These are phyloP conservation scores for Colletotrichum theobromicola DNA, from an alignment of 2,329 filamentous ascomycete genomes.

Conservation along the genomic window DNA sequence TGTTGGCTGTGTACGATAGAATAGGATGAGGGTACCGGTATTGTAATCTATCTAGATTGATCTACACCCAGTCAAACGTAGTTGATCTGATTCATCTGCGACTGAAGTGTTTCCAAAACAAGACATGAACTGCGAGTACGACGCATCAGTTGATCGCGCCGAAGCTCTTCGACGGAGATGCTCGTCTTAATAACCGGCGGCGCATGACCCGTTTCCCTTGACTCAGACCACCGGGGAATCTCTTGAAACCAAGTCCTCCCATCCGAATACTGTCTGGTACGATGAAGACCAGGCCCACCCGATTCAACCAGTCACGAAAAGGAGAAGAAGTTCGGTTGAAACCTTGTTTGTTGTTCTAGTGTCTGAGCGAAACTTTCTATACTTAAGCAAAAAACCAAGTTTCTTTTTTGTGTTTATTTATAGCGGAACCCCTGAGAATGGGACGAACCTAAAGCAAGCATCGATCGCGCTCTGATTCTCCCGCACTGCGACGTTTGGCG, in stretches of 20 bases:
- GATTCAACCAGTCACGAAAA: not conserved
- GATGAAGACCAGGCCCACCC: not conserved
- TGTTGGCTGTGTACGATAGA: not conserved
- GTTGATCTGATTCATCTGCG: not conserved
- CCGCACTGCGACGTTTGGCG: not conserved
- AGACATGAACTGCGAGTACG: not conserved
- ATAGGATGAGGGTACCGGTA: not conserved
- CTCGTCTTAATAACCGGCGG: not conserved
- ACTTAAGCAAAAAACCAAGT: not conserved
- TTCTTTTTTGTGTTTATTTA: not conserved
- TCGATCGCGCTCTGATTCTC: not conserved
- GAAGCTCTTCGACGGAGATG: not conserved
- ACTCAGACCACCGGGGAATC: not conserved
- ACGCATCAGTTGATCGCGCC: fast-evolving
- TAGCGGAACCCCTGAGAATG: not conserved
- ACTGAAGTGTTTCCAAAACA: not conserved
- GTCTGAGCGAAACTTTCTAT: not conserved
- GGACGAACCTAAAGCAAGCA: not conserved
- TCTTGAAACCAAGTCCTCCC: not conserved
- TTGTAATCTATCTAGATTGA: not conserved
- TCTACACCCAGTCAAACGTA: not conserved
- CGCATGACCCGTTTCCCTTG: not conserved
- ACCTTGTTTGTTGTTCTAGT: not conserved
- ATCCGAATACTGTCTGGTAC: not conserved
- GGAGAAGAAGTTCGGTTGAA: not conserved